These are phyloP conservation scores for Gaertneriomyces semiglobifer DNA, from an alignment of 192 early-diverging fungal species.

Conservation along the genomic window DNA sequence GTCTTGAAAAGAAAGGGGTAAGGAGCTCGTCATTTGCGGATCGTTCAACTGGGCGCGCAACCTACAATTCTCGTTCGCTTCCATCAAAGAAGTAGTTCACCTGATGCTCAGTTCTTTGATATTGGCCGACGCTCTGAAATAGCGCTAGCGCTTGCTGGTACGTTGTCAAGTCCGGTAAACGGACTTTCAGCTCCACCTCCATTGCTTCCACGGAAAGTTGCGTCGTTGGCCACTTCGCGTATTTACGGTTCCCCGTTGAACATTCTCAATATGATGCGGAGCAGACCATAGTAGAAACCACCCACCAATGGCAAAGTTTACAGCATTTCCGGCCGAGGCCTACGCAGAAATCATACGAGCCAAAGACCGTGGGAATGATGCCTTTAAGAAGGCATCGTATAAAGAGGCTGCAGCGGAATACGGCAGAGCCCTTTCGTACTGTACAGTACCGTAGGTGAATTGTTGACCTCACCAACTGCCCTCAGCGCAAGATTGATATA, in stretches of 20 bases:
- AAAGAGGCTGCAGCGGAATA: conserved; percentile 69
- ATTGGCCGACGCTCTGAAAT: neutral
- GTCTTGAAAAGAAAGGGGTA: too few relatives aligned
- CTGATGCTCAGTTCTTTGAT: neutral
- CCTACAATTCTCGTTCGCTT: neutral
- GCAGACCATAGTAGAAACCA: too few relatives aligned
- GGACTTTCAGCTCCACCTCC: conserved; percentile 7
- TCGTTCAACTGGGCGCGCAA: neutral
- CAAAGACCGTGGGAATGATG: conserved; percentile 75
- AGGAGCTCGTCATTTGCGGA: too few relatives aligned
- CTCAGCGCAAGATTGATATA: too few relatives aligned
- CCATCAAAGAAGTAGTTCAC: conserved; percentile 5
- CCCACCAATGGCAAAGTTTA: too few relatives aligned
- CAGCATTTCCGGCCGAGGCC: too few relatives aligned
- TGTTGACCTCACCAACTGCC: too few relatives aligned
- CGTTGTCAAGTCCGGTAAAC: neutral
- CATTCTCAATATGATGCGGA: too few relatives aligned
- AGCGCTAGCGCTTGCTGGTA: neutral
- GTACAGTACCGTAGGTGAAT: too few relatives aligned
- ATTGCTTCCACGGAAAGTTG: neutral
- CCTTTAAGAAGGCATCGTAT: conserved; percentile 68
- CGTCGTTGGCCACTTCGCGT: too few relatives aligned
- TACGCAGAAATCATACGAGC: conserved; percentile 36
- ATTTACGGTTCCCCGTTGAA: too few relatives aligned
- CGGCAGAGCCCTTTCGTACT: conserved; percentile 72